A percentile compares a stretch with the other conserved stretches of the same genome.
phyloP scores from a whole-genome alignment of 441 rosid genomes.

The Gossypium gossypioides region DNA sequence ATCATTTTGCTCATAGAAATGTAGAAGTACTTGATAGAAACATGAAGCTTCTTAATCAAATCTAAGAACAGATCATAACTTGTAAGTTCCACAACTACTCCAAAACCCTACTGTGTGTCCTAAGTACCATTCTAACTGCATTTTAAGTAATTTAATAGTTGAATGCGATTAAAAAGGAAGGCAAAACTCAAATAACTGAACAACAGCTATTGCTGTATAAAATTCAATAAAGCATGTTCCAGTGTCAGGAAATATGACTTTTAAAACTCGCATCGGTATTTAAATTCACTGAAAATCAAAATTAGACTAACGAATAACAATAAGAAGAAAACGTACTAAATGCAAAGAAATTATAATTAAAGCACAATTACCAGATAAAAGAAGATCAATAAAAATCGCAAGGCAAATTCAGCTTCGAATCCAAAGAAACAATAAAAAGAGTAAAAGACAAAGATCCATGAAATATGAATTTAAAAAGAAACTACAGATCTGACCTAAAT shows the following conservation, averaged over 20 bases:
- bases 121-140: neutral
- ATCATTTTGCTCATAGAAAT: neutral
- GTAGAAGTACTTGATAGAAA: neutral
- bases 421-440: neutral
- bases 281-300: neutral
- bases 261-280: neutral
- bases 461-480: neutral
- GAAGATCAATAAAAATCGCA: neutral
- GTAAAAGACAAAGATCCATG: neutral
- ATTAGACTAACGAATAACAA: neutral
- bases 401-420: neutral
- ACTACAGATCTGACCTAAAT: conserved; percentile 47
- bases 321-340: neutral
- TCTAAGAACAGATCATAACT: neutral
- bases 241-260: neutral
- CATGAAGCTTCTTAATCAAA: conserved; percentile 6
- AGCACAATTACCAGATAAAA: neutral
- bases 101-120: neutral
- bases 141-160: neutral
- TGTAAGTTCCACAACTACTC: neutral
- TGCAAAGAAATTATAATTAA: neutral
- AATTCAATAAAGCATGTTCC: neutral
- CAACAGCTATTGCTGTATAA: neutral
- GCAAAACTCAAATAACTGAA: neutral
- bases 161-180: neutral